Evolutionary conservation across 208 protist genomes (phyloP).

Genomic region (Leishmania guyanensis): DNA sequence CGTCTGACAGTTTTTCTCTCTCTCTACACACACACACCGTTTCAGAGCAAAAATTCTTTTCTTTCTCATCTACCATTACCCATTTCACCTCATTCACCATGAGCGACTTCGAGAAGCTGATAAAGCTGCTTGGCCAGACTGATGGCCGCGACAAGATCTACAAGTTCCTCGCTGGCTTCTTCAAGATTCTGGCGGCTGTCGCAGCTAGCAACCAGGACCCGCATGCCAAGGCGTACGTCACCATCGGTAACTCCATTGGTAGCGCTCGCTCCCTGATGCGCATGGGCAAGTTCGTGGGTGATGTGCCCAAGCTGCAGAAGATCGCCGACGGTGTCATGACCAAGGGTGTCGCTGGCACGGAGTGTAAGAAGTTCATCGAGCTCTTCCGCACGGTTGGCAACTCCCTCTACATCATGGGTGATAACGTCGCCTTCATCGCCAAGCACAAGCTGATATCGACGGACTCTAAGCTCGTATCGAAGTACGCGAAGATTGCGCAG

Average conservation of each 20-base stretch:
- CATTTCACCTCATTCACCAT: slow-evolving; percentile 33
- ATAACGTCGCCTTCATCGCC: slow-evolving; percentile 87
- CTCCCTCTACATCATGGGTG: slow-evolving; percentile 89
- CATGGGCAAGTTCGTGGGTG: slow-evolving; percentile 89
- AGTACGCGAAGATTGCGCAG: slow-evolving; percentile 81
- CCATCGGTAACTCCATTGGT: slow-evolving; percentile 73
- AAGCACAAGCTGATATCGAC: slow-evolving; percentile 73
- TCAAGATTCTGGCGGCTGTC: slow-evolving; percentile 75
- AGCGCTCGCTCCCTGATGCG: slow-evolving; percentile 89
- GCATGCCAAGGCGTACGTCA: slow-evolving; percentile 47
- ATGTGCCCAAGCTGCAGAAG: slow-evolving; percentile 85
- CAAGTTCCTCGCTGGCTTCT: slow-evolving; percentile 79
- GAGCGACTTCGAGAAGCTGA: slow-evolving; percentile 78
- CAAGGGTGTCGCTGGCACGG: slow-evolving; percentile 50
- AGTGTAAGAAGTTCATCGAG: slow-evolving; percentile 75
- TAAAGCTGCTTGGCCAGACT: slow-evolving; percentile 85
- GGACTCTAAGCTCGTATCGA: slow-evolving; percentile 55
- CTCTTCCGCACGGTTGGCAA: slow-evolving; percentile 85
- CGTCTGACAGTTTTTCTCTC: neutral
- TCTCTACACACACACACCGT: neutral
- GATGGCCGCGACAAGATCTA: slow-evolving; percentile 94
- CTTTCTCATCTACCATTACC: neutral
- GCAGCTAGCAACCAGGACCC: slow-evolving; percentile 43
- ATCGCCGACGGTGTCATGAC: slow-evolving; percentile 31
- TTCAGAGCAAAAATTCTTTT: neutral